phyloP scores from a whole-genome alignment of 176 grass and related monocot genomes.

The Raddia distichophylla region DNA sequence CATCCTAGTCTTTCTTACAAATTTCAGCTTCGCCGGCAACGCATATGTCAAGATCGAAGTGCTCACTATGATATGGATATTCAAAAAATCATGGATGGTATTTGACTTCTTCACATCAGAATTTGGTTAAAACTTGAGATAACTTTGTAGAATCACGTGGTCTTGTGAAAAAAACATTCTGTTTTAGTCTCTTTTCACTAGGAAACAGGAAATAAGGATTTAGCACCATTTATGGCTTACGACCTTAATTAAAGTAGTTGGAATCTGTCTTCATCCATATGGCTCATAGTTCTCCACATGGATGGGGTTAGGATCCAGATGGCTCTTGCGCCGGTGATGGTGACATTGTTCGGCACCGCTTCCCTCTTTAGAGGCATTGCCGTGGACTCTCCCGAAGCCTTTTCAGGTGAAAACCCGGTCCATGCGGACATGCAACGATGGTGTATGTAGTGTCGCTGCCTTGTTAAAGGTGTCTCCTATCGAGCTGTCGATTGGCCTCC shows the following conservation, averaged over 20 bases:
- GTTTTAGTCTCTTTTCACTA: background rate
- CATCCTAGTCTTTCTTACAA: background rate
- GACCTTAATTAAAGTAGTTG: background rate
- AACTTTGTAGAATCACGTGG: background rate
- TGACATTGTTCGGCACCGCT: no score
- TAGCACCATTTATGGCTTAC: background rate
- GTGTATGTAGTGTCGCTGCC: no score
- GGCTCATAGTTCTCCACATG: background rate
- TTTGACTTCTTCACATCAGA: background rate
- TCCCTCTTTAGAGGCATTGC: no score
- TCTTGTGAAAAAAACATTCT: background rate
- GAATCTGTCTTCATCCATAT: background rate
- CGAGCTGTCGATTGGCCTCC: no score
- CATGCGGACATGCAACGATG: no score
- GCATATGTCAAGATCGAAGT: conserved; percentile 41
- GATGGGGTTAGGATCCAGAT: no score
- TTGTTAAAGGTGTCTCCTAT: no score
- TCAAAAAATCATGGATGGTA: conserved; percentile 46
- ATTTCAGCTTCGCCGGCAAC: conserved; percentile 34
- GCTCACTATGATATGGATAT: conserved; percentile 53
- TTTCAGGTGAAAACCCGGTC: no score
- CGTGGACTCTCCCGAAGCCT: no score
- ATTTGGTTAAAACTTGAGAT: background rate
- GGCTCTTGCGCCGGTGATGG: no score
- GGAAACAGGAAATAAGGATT: background rate